Evolutionary conservation across 352 stramenopile genomes (phyloP).

Genomic region (Thalassiosira livingstoniorum): DNA sequence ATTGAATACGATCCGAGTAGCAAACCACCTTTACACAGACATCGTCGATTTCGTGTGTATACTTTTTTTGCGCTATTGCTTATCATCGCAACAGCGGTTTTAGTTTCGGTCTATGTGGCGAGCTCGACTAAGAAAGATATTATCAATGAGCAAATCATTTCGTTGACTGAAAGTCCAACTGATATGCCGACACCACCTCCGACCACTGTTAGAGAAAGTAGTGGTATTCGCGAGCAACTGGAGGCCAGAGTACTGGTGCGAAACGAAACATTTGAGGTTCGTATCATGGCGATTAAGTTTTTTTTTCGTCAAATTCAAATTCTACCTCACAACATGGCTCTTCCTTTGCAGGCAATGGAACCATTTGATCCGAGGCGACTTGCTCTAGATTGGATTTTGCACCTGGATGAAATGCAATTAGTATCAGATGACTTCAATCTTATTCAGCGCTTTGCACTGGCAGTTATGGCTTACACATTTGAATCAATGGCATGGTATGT

Average conservation of each 20-base stretch:
- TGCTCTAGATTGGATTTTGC: constrained; percentile 56
- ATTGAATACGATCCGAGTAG: constrained; percentile 12
- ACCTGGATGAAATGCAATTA: constrained; percentile 44
- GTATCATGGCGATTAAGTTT: too few relatives aligned
- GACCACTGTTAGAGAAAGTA: neutral
- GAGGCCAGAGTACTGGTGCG: neutral
- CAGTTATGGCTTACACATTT: constrained; percentile 42
- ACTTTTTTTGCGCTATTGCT: neutral
- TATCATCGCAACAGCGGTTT: neutral
- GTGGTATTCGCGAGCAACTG: neutral
- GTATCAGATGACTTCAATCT: constrained; percentile 18
- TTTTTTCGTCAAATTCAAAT: too few relatives aligned
- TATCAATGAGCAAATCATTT: neutral
- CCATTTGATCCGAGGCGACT: constrained; percentile 28
- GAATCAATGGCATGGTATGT: constrained; percentile 34
- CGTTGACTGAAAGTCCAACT: neutral
- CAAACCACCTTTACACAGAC: constrained; percentile 2
- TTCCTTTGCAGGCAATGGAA: too few relatives aligned
- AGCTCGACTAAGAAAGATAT: neutral
- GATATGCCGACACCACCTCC: neutral
- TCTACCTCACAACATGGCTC: too few relatives aligned
- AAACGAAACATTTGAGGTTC: neutral
- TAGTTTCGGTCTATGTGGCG: neutral
- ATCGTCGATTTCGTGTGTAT: constrained; percentile 3
- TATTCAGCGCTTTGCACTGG: constrained; percentile 42